These are phyloP conservation scores for Closterium sp. DNA, from an alignment of 139 green algal species.

Conservation along the genomic window DNA sequence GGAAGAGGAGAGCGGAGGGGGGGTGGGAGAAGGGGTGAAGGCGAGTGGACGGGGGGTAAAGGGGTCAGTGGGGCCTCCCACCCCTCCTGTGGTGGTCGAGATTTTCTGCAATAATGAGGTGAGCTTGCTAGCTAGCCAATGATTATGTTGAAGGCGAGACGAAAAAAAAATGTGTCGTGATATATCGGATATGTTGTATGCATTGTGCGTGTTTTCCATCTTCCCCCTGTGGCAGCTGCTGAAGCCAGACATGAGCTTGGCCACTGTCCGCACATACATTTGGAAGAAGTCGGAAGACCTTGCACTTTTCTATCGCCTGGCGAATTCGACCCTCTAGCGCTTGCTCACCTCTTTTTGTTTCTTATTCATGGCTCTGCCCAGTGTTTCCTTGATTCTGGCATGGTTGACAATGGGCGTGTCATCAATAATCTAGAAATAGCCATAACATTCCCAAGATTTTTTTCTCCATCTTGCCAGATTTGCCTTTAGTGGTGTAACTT, in stretches of 20 bases:
- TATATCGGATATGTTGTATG: too few relatives aligned
- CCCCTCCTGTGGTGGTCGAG: conserved; percentile 13
- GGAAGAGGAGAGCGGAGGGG: conserved; percentile 7
- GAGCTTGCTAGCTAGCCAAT: not conserved
- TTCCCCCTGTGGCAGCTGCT: not conserved
- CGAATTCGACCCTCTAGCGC: not conserved
- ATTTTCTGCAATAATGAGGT: conserved; percentile 44
- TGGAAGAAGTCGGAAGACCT: conserved; percentile 85
- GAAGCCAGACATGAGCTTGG: conserved; percentile 51
- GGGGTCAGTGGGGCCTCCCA: not conserved
- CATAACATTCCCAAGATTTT: too few relatives aligned
- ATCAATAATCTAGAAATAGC: too few relatives aligned
- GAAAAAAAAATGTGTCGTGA: too few relatives aligned
- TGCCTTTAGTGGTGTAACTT: not conserved
- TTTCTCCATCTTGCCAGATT: too few relatives aligned
- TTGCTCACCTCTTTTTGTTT: not conserved
- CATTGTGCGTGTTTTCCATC: not conserved
- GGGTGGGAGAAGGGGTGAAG: not conserved
- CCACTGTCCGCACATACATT: conserved; percentile 77
- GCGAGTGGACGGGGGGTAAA: not conserved
- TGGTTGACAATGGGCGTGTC: not conserved
- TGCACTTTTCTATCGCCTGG: conserved; percentile 56
- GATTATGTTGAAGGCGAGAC: too few relatives aligned
- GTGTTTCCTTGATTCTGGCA: not conserved
- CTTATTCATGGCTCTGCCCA: not conserved